Conservation (phyloP, 1,284 basidiomycete genomes). For the Ganoderma lingzhi region DNA sequence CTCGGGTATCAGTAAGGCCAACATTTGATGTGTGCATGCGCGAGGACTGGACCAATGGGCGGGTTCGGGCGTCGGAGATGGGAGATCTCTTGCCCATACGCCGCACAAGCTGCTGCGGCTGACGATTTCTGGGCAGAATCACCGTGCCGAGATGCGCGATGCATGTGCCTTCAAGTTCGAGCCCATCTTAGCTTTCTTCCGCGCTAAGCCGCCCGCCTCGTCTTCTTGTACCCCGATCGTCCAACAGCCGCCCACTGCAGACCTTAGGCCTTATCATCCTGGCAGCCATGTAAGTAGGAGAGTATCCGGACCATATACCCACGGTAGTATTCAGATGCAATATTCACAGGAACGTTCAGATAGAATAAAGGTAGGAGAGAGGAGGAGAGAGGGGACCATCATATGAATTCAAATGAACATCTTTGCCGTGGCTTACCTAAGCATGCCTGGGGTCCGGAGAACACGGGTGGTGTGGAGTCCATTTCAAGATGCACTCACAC, state of each 20-base stretch:
- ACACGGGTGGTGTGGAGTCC: slow-evolving; percentile 2
- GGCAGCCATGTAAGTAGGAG: neutral
- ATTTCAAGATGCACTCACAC: neutral
- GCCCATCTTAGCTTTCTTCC: neutral
- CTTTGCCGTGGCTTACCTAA: neutral
- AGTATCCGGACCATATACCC: neutral
- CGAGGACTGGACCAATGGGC: neutral
- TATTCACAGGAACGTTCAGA: neutral
- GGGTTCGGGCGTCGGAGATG: neutral
- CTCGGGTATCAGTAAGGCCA: slow-evolving; percentile 7
- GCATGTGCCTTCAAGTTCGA: neutral
- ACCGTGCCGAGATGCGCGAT: slow-evolving; percentile 4
- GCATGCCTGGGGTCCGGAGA: neutral
- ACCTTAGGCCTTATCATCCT: neutral
- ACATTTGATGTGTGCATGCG: slow-evolving; percentile 1
- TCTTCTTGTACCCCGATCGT: neutral
- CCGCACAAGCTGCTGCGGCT: neutral
- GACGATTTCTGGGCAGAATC: slow-evolving; percentile 3
- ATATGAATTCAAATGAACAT: neutral
- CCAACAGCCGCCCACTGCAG: neutral
- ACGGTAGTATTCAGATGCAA: neutral
- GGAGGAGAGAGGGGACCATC: neutral
- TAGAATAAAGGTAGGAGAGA: neutral
- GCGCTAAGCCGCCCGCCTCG: neutral
- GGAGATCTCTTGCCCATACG: neutral